Evolutionary conservation across 768 basidiomycete genomes (phyloP).

Genomic region (Pluteus cervinus): DNA sequence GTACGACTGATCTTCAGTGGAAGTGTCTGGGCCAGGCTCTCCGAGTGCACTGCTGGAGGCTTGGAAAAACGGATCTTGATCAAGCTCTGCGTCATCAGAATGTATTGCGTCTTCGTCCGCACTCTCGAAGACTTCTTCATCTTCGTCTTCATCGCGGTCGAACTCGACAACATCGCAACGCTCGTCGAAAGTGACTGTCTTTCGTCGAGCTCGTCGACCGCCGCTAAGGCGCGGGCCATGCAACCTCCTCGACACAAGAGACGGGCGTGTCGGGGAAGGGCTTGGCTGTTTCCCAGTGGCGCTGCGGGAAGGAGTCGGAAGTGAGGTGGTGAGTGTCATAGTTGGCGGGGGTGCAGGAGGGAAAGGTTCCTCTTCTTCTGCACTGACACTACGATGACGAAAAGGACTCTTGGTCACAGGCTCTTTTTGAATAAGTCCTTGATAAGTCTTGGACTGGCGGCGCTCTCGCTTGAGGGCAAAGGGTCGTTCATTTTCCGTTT

Average conservation of each 20-base stretch:
- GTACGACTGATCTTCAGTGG: conserved; percentile 31
- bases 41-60: no score
- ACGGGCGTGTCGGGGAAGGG: conserved; percentile 58
- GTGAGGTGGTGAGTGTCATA: conserved; percentile 12
- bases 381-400: conserved; percentile 16
- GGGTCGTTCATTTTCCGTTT: conserved; percentile 64
- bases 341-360: conserved; percentile 21
- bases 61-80: conserved; percentile 38
- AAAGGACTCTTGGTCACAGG: conserved; percentile 84
- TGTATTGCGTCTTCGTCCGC: conserved; percentile 22
- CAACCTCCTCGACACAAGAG: conserved; percentile 65
- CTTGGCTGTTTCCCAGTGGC: no score
- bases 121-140: conserved; percentile 20
- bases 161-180: conserved; percentile 81
- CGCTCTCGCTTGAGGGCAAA: conserved; percentile 66
- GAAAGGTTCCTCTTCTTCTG: conserved; percentile 22
- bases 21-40: conserved; percentile 12
- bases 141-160: conserved; percentile 48
- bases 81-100: conserved; percentile 25
- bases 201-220: conserved; percentile 50
- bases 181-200: conserved; percentile 77
- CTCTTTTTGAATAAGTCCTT: conserved; percentile 68
- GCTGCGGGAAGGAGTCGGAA: conserved; percentile 16
- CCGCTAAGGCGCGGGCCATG: conserved; percentile 68
- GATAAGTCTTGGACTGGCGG: conserved; percentile 68